Evolutionary conservation across 2,329 filamentous ascomycete genomes (phyloP), one percentile per base, ranked within the genome.

Genomic region (Aspergillus glaucus): DNA sequence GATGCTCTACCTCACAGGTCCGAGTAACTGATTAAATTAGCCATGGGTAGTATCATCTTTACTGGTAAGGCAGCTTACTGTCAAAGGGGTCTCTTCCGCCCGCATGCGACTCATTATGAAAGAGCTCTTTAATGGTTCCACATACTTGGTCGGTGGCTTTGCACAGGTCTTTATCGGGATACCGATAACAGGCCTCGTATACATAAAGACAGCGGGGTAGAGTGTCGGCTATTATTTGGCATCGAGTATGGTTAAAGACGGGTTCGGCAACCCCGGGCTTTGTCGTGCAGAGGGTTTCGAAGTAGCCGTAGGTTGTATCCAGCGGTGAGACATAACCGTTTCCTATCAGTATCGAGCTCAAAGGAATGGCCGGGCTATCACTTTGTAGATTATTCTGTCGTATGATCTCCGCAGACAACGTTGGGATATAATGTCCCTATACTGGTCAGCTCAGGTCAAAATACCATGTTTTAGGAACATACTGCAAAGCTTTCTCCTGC

Each of bases 401-500:
- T 6, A 77, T 57, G 21, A 77, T 75, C 44, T 76, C 63, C 14
- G 68, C 65, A 4, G 66, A 72, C 5, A 73, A 63, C 24, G 67
- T 64, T 2, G 75, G 75, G 15, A 77, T 68, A 50, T 77, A 78
- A 55, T 76, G 71, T 6, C 75, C 75, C 71, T 65, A n/a, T 0
- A 14, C 2, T 19, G 14, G 36, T 56, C 43, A 55, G 51, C 6
- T 22, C 3, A 12, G 24, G 40, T 22, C 3, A 7, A 36, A 17
- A 2, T 12, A 63, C 55, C 21, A 22, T 15, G n/a, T 17, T n/a
- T 14, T 10, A 26, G 9, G 8, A 4, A 30, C 37, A 43, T 56
- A 73, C 70, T n/a, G 63, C 75, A 61, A 75, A 78, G 48, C 70
- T 74, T 51, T 79, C 75, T 0, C 75, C 76, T 0, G 75, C 71